Evolutionary conservation across 225 moss, liverwort and hornwort species (phyloP).

Genomic region (Sphagnum tenellum): DNA sequence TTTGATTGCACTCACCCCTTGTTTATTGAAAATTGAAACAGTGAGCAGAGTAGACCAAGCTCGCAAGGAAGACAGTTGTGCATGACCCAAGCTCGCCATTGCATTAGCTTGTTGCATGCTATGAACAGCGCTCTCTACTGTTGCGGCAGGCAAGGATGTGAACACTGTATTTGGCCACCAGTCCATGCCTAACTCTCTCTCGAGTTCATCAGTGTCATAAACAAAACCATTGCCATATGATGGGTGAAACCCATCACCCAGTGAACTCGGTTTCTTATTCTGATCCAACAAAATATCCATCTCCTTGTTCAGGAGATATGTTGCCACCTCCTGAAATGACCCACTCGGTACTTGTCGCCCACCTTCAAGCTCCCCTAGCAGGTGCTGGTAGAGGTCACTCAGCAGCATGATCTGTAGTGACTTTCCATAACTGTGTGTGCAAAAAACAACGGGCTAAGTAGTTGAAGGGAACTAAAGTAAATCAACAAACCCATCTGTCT

Average conservation of each 20-base stretch:
- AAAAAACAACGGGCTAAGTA: not conserved
- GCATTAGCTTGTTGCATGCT: slow-evolving; percentile 62
- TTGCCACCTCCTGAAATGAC: slow-evolving; percentile 76
- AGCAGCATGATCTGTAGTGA: slow-evolving; percentile 73
- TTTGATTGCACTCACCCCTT: slow-evolving; percentile 25
- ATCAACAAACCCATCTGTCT: too few species aligned
- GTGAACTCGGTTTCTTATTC: slow-evolving; percentile 29
- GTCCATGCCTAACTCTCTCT: slow-evolving; percentile 67
- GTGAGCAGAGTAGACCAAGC: slow-evolving; percentile 72
- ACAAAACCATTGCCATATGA: slow-evolving; percentile 69
- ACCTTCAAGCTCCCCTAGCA: slow-evolving; percentile 75
- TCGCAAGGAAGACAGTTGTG: slow-evolving; percentile 79
- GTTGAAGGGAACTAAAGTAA: not conserved
- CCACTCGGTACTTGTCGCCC: slow-evolving; percentile 79
- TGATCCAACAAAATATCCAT: slow-evolving; percentile 46
- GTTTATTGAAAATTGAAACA: slow-evolving; percentile 55
- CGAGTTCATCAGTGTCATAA: slow-evolving; percentile 57
- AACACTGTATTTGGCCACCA: slow-evolving; percentile 73
- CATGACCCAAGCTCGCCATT: slow-evolving; percentile 73
- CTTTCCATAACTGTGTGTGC: slow-evolving; percentile 55
- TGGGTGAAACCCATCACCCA: slow-evolving; percentile 63
- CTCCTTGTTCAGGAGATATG: slow-evolving; percentile 59
- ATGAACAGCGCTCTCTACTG: slow-evolving; percentile 61
- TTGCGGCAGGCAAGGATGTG: slow-evolving; percentile 34
- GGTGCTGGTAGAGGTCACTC: slow-evolving; percentile 87